Evolutionary conservation across 768 basidiomycete genomes (phyloP), one percentile per base, ranked within the genome.

Genomic region (Dioszegia hungarica): DNA sequence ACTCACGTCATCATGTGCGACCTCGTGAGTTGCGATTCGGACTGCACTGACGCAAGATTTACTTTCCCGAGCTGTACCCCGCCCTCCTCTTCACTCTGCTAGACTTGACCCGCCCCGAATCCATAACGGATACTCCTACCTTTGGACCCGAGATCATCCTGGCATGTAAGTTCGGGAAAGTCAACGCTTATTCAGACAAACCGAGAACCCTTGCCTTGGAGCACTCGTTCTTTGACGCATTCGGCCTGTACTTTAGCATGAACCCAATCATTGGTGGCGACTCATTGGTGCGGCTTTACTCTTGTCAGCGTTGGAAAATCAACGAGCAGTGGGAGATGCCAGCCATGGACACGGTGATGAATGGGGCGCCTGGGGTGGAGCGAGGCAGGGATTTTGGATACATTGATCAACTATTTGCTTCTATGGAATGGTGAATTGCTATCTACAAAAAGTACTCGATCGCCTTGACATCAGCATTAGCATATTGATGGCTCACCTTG

Each of bases 1-100:
- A 74, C 85, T 0, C 87, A 89, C 67, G 81, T 92, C 41, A 72
- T 90, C 20, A 88, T 89, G 75, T 90, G 90, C 70, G 89, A 91
- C 75, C 80, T 92, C 53, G 89, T 89, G 77, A 69, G 84, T 80
- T 9, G 29, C 8, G 14, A 4, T 48, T 25, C 14, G 31, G 8
- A 36, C 28, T 45, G 4, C 43, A 24, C 60, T 70, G 37, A 60
- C 56, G 4, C 24, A 24, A 91, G 87, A 82, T 93, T 12, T 93
- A 93, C 75, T 92, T 92, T 67, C 87, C 88, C 0, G 83, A 88
- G 56, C 82, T 93, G 1, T 79, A 89, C 11, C 87, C 84, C 0
- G 87, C 87, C 4, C 81, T 93, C 17, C 78, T 93, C 19, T 83
- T 85, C 2, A 84, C 86, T 1, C 79, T 93, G 12, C 77, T 94